A percentile compares a stretch with the other conserved stretches of the same genome.
These are phyloP conservation scores for Candida corydali DNA, from an alignment of 805 yeast genomes.

Conservation along the genomic window DNA sequence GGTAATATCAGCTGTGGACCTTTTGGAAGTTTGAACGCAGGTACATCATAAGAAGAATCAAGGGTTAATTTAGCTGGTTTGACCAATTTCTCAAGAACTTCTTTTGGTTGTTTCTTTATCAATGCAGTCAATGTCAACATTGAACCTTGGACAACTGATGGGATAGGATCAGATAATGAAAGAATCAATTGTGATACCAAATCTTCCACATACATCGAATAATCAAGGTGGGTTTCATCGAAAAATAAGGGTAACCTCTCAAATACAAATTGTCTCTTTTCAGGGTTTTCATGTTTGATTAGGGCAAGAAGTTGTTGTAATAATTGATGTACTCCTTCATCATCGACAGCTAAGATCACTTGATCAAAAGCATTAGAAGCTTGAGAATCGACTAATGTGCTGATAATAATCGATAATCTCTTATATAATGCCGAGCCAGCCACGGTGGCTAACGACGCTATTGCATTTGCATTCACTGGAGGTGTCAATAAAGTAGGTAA, in stretches of 20 bases:
- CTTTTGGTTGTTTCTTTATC: slow-evolving; percentile 70
- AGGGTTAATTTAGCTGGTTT: slow-evolving; percentile 78
- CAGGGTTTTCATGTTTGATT: slow-evolving; percentile 70
- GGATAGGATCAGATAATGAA: slow-evolving; percentile 67
- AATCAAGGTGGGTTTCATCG: slow-evolving; percentile 59
- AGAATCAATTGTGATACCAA: slow-evolving; percentile 66
- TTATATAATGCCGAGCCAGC: slow-evolving; percentile 80
- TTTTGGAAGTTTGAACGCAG: slow-evolving; percentile 71
- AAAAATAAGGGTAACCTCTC: slow-evolving; percentile 72
- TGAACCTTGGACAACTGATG: slow-evolving; percentile 58
- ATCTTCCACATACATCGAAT: slow-evolving; percentile 69
- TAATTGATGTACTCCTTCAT: slow-evolving; percentile 78
- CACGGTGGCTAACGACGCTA: slow-evolving; percentile 85
- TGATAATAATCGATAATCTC: slow-evolving; percentile 69
- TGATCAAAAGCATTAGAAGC: slow-evolving; percentile 58
- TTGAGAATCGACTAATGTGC: slow-evolving; percentile 62
- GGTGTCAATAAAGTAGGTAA: slow-evolving; percentile 78
- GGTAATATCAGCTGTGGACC: slow-evolving; percentile 90
- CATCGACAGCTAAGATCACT: slow-evolving; percentile 68
- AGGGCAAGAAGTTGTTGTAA: slow-evolving; percentile 75
- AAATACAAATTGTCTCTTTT: slow-evolving; percentile 59
- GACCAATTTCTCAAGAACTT: slow-evolving; percentile 70
- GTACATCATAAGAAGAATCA: slow-evolving; percentile 63
- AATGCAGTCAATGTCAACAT: slow-evolving; percentile 62
- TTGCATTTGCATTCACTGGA: slow-evolving; percentile 80